A percentile compares a stretch with the other conserved stretches of the same genome.
These are phyloP conservation scores for Phylloboletellus chloephorus DNA, from an alignment of 1,284 basidiomycete genomes.

Conservation along the genomic window DNA sequence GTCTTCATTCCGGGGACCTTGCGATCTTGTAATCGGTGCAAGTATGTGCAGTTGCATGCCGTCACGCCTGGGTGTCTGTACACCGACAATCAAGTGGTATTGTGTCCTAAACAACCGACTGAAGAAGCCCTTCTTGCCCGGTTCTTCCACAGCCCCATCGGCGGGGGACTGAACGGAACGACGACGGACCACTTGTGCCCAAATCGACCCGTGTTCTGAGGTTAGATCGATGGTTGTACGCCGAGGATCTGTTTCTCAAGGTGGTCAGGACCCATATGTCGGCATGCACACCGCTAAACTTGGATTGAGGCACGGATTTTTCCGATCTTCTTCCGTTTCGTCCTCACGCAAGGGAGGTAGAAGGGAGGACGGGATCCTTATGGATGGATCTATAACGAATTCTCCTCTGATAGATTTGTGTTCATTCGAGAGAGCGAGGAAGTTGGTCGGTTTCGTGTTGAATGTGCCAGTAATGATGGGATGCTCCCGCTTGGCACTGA, in stretches of 20 bases:
- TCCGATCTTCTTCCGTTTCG: constrained; percentile 32
- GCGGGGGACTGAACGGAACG: too few species aligned
- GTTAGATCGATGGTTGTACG: constrained; percentile 17
- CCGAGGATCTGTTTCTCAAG: background rate
- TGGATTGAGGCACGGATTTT: constrained; percentile 33
- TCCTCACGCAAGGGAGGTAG: constrained; percentile 28
- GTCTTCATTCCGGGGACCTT: too few species aligned
- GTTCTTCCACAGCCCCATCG: constrained; percentile 9
- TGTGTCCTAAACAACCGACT: constrained; percentile 19
- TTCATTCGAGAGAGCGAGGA: constrained; percentile 28
- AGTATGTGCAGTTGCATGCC: background rate
- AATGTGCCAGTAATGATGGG: constrained; percentile 2
- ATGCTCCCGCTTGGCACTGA: background rate
- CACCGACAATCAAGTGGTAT: background rate
- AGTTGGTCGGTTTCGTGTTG: constrained; percentile 35
- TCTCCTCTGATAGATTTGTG: constrained; percentile 31
- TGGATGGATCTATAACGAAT: constrained; percentile 36
- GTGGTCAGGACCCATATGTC: constrained; percentile 27
- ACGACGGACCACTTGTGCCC: constrained; percentile 14
- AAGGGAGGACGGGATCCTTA: constrained; percentile 32
- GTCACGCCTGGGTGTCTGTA: too few species aligned
- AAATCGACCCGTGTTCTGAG: constrained; percentile 14
- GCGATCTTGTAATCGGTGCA: too few species aligned
- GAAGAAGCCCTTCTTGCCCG: constrained; percentile 11
- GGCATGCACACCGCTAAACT: constrained; percentile 28